These are phyloP conservation scores for Paradendryphiella salina DNA, from an alignment of 2,329 filamentous ascomycete species.

Conservation along the genomic window DNA sequence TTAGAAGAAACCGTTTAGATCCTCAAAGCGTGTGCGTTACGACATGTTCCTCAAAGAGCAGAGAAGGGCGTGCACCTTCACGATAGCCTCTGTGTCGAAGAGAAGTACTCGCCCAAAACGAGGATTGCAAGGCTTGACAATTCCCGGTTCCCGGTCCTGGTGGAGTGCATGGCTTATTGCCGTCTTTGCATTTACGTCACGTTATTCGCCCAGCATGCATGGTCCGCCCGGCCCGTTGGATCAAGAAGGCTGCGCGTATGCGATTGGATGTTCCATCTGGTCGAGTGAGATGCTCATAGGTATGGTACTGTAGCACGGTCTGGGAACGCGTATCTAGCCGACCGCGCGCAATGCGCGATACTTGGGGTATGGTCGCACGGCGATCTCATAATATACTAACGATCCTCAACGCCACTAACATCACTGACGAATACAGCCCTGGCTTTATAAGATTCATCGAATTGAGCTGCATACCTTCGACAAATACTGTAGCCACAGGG, in stretches of 20 bases:
- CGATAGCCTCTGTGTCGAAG: background rate
- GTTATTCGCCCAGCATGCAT: constrained; percentile 35
- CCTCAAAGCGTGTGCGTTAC: background rate
- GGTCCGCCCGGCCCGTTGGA: constrained; percentile 24
- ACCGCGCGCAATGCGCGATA: constrained; percentile 4
- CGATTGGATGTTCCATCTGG: constrained; percentile 30
- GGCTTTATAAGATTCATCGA: background rate
- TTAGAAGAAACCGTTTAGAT: background rate
- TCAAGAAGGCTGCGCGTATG: constrained; percentile 23
- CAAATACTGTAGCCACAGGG: constrained; percentile 10
- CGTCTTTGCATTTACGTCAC: constrained; percentile 38
- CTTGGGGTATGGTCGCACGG: background rate
- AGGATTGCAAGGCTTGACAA: constrained; percentile 13
- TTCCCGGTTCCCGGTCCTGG: constrained; percentile 10
- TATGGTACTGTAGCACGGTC: constrained; percentile 10
- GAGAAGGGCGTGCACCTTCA: background rate
- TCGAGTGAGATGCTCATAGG: constrained; percentile 1
- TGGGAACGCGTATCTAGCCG: constrained; percentile 24
- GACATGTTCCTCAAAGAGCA: background rate
- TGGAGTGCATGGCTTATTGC: constrained; percentile 24
- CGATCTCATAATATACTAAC: background rate
- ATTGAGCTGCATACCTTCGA: background rate
- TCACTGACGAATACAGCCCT: background rate
- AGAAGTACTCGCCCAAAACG: constrained; percentile 1
- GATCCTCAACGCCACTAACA: background rate